A percentile compares a stretch with the other conserved stretches of the same genome.
phyloP scores from a whole-genome alignment of 2,329 filamentous ascomycete genomes.

The Talaromyces sp. region DNA sequence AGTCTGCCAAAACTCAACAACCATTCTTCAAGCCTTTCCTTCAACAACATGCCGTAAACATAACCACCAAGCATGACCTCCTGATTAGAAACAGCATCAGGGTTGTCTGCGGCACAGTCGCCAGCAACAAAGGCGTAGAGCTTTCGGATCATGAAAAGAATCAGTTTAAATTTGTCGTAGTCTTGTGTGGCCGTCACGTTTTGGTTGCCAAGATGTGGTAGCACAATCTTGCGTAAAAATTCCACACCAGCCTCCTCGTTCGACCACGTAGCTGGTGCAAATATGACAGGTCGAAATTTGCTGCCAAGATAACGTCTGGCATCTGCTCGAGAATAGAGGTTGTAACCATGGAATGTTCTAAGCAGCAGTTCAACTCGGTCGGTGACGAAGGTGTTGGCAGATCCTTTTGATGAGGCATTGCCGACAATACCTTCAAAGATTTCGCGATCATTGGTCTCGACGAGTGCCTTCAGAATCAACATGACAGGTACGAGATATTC shows the following conservation, averaged over 20 bases:
- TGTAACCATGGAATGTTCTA: conserved; percentile 89
- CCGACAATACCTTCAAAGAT: conserved; percentile 94
- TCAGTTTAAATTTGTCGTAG: conserved; percentile 86
- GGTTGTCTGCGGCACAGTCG: conserved; percentile 90
- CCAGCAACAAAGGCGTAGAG: conserved; percentile 89
- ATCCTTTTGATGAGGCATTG: conserved; percentile 68
- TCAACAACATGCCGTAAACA: conserved; percentile 90
- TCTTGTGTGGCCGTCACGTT: conserved; percentile 82
- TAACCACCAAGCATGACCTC: conserved; percentile 92
- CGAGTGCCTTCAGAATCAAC: conserved; percentile 93
- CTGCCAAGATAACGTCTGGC: conserved; percentile 83
- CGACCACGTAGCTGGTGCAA: conserved; percentile 76
- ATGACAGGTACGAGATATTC: conserved; percentile 94
- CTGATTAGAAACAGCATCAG: conserved; percentile 93
- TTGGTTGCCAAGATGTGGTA: conserved; percentile 85
- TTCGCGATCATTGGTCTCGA: conserved; percentile 94
- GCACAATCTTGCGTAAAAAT: conserved; percentile 82
- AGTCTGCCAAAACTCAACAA: conserved; percentile 61
- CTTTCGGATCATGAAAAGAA: conserved; percentile 95
- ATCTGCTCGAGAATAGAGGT: conserved; percentile 74
- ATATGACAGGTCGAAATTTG: conserved; percentile 86
- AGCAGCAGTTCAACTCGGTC: conserved; percentile 90
- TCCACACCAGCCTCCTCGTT: conserved; percentile 88
- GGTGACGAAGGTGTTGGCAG: conserved; percentile 87
- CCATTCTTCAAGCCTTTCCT: conserved; percentile 91